phyloP scores from a whole-genome alignment of 2,329 filamentous ascomycete species.

The Aphanocladium album region DNA sequence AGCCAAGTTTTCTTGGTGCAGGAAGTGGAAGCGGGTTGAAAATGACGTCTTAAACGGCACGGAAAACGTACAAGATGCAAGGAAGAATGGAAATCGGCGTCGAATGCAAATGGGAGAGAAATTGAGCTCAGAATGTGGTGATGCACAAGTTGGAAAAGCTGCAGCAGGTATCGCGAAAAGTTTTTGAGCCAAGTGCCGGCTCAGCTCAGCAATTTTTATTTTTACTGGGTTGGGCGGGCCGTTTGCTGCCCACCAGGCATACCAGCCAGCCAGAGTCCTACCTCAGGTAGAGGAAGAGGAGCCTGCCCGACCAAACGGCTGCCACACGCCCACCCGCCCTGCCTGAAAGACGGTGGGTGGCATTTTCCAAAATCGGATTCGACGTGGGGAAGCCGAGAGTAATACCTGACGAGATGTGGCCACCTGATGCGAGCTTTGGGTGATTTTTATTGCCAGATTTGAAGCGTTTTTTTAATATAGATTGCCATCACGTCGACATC shows the following conservation, averaged over 20 bases:
- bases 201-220: conserved; percentile 13
- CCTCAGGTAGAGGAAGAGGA: not conserved
- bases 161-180: conserved; percentile 14
- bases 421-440: no score
- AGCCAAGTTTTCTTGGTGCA: not conserved
- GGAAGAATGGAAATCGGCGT: not conserved
- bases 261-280: no score
- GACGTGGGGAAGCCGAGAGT: not conserved
- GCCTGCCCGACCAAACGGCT: not conserved
- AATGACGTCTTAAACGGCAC: not conserved
- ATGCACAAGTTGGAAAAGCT: conserved; percentile 13
- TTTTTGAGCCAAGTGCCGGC: conserved; percentile 14
- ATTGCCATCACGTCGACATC: no score
- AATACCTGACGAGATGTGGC: no score
- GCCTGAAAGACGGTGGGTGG: not conserved
- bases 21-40: not conserved
- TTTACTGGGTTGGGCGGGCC: conserved; percentile 13
- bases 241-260: conserved; percentile 12
- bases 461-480: no score
- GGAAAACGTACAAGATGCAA: conserved; percentile 6
- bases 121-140: conserved; percentile 9
- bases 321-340: not conserved
- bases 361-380: not conserved
- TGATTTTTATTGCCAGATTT: no score
- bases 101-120: not conserved